Evolutionary conservation across 495 filamentous ascomycete species (phyloP).

Genomic region (Durotheca rogersii): DNA sequence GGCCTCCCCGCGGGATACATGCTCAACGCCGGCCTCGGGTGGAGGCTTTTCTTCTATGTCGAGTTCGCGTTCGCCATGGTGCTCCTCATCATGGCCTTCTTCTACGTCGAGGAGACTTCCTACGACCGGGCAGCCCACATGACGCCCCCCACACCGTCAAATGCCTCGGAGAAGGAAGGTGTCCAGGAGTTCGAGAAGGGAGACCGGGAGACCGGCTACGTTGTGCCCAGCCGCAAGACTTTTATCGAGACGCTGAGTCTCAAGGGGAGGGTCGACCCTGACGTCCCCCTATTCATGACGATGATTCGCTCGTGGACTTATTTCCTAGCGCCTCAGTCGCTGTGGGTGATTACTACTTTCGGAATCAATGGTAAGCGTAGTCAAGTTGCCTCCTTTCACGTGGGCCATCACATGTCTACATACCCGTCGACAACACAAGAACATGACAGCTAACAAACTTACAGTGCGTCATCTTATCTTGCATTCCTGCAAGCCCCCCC

Average conservation of each 20-base stretch:
- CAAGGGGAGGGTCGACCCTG: constrained; percentile 51
- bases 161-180: constrained; percentile 29
- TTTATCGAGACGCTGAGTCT: constrained; percentile 52
- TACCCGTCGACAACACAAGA: constrained; percentile 54
- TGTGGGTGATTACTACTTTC: constrained; percentile 60
- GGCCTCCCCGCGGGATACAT: constrained; percentile 64
- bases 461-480: constrained; percentile 20
- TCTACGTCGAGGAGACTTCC: constrained; percentile 62
- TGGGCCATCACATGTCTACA: constrained; percentile 27
- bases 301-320: constrained; percentile 58
- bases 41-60: constrained; percentile 67
- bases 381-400: neutral
- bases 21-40: constrained; percentile 61
- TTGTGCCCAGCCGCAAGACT: constrained; percentile 44
- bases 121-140: constrained; percentile 48
- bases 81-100: constrained; percentile 58
- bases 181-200: constrained; percentile 19
- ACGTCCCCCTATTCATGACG: constrained; percentile 56
- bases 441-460: constrained; percentile 50
- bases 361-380: constrained; percentile 41
- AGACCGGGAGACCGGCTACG: constrained; percentile 5
- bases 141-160: constrained; percentile 13
- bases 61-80: constrained; percentile 58
- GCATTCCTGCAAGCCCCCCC: neutral
- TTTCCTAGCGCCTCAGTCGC: constrained; percentile 57